Base-by-base conservation (phyloP, 176 grass and related monocot genomes). In the Poa pratensis region DNA sequence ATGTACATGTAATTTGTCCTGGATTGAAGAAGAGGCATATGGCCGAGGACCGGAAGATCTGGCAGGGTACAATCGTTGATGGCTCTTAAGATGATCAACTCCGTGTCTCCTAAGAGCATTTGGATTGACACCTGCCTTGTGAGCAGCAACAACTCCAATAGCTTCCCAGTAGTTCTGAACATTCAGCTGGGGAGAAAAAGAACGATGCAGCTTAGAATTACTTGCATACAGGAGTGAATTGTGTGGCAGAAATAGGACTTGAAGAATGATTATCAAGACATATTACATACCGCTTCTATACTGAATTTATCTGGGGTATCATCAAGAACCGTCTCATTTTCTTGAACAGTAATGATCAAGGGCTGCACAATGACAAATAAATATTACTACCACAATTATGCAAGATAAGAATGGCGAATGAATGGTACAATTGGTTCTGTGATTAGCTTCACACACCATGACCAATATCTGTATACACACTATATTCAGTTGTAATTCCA, bases 121-220 rank as follows among this genome's bases (percentile, higher is more conserved):
- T 86, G 91, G 93, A 62, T 96, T 85, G 51, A 99, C 66, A 53
- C 93, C 96, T 66, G 93, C 90, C 82, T 92, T 99, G 76, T 96
- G 96, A 91, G 91, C 96, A 68, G 90, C 93, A 27, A 99, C 63
- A 58, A 99, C 86, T 63, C 96, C 96, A 35, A 99, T 86, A 17
- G 96, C 93, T 92, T 99, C 96, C 96, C 96, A 96, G 69, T 99
- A 96, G 80, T 96, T 99, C 49, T 45, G 72, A 43, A 96, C 96
- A 65, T 91, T 94, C 52, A 91, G 69, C 96, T 99, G 82, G 39
- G 45, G 64, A 52, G 13, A 50, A 82, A 82, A 90, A 54, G 28
- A 9, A 62, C 23, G 59, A 73, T 15, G 11, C 86, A 68, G 9
- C 35, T 78, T 27, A 76, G 19, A 63, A 63, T 45, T 73, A 27